Conservation (phyloP, 2,329 filamentous ascomycete species). For the Arthrocladium fulminans region DNA sequence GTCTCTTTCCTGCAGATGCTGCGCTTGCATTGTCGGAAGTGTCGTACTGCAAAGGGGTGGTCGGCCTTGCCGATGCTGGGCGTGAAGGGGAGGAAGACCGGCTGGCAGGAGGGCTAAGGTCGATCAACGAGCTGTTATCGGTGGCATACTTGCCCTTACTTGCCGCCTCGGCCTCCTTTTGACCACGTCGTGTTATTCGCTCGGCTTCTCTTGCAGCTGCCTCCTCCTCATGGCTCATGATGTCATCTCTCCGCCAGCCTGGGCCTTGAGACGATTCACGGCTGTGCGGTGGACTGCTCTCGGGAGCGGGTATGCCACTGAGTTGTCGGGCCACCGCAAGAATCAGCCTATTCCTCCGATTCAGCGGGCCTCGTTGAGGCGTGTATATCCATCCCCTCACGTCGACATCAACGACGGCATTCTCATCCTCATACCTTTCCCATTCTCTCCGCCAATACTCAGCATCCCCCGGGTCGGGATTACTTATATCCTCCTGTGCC, state of each 20-base stretch:
- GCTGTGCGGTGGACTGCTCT: slow-evolving; percentile 34
- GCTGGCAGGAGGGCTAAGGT: slow-evolving; percentile 26
- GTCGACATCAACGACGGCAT: slow-evolving; percentile 85
- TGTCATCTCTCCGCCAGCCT: slow-evolving; percentile 38
- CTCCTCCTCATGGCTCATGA: slow-evolving; percentile 51
- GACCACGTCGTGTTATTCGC: slow-evolving; percentile 63
- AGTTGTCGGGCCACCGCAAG: slow-evolving; percentile 79
- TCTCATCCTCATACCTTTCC: slow-evolving; percentile 70
- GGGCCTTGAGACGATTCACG: slow-evolving; percentile 36
- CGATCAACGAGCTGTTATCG: slow-evolving; percentile 32
- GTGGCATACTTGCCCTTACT: slow-evolving; percentile 56
- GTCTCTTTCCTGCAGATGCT: slow-evolving; percentile 32
- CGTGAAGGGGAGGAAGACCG: slow-evolving; percentile 21
- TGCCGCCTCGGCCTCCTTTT: slow-evolving; percentile 62
- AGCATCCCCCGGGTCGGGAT: slow-evolving; percentile 48
- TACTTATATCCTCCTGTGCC: slow-evolving; percentile 29
- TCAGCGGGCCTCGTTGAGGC: slow-evolving; percentile 76
- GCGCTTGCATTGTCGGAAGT: slow-evolving; percentile 24
- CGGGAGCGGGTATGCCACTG: slow-evolving; percentile 71
- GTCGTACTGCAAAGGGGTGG: slow-evolving; percentile 12
- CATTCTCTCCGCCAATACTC: slow-evolving; percentile 73
- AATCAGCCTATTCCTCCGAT: slow-evolving; percentile 73
- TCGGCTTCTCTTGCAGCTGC: slow-evolving; percentile 66
- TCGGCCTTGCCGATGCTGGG: background rate
- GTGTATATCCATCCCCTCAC: slow-evolving; percentile 92